Evolutionary conservation across 805 yeast genomes (phyloP).

Genomic region (Sugiyamaella marilandica): DNA sequence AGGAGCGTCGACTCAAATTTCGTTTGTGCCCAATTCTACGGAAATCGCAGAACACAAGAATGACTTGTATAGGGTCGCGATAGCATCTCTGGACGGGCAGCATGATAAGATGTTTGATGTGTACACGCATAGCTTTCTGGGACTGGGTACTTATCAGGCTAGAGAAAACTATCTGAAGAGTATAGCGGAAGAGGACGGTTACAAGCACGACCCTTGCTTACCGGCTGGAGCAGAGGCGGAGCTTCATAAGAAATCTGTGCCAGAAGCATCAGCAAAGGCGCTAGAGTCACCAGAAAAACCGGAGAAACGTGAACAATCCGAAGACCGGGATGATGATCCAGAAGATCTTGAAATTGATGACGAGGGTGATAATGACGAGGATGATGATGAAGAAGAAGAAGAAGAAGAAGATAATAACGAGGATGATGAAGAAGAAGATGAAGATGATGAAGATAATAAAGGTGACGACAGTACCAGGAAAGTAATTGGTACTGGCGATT

Average conservation of each 20-base stretch:
- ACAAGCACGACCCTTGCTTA: constrained; percentile 70
- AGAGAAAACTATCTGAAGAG: constrained; percentile 55
- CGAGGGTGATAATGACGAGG: constrained; percentile 7
- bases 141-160: constrained; percentile 96
- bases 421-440: constrained; percentile 8
- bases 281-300: no score
- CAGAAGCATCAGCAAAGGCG: constrained; percentile 5
- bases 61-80: constrained; percentile 60
- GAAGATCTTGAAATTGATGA: constrained; percentile 14
- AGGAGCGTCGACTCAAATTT: constrained; percentile 96
- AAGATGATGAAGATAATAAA: background rate
- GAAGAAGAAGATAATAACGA: constrained; percentile 10
- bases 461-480: background rate
- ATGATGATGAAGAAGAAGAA: constrained; percentile 11
- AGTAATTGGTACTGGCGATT: constrained; percentile 74
- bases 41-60: constrained; percentile 62
- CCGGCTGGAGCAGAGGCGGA: constrained; percentile 53
- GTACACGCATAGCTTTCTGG: constrained; percentile 93
- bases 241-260: constrained; percentile 10
- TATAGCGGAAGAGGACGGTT: constrained; percentile 18
- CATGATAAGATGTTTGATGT: constrained; percentile 55
- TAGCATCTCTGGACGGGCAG: constrained; percentile 54
- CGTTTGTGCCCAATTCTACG: constrained; percentile 73
- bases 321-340: constrained; percentile 10
- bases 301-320: constrained; percentile 17